Evolutionary conservation across 805 yeast genomes (phyloP).

Genomic region (Schizosaccharomyces lindneri): DNA sequence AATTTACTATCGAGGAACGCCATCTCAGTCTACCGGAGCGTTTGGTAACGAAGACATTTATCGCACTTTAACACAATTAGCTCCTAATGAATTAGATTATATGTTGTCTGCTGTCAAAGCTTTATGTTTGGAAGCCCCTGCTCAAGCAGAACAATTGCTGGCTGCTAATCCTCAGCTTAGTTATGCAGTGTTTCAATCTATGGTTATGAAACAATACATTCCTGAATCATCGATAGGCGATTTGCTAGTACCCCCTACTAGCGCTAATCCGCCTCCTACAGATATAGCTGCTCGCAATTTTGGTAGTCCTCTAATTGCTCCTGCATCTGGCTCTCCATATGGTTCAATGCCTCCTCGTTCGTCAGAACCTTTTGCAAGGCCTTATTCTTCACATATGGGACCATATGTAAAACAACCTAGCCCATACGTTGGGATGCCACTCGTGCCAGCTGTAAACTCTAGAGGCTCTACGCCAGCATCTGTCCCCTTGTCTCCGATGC

Average conservation of each 20-base stretch:
- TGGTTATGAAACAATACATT: slow-evolving; percentile 20
- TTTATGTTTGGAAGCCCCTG: slow-evolving; percentile 32
- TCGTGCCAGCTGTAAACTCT: slow-evolving; percentile 4
- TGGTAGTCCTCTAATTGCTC: no score
- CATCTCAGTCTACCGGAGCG: slow-evolving; percentile 17
- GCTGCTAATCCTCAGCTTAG: slow-evolving; percentile 56
- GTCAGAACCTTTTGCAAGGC: no score
- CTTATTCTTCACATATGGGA: no score
- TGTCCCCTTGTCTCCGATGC: no score
- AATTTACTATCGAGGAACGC: slow-evolving; percentile 15
- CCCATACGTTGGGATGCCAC: not conserved
- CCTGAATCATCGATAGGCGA: not conserved
- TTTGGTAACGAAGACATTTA: slow-evolving; percentile 22
- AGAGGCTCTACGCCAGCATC: not conserved
- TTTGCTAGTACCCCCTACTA: not conserved
- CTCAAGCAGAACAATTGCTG: slow-evolving; percentile 34
- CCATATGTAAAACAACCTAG: no score
- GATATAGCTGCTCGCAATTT: no score
- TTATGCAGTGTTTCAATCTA: slow-evolving; percentile 56
- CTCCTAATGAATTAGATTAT: slow-evolving; percentile 21
- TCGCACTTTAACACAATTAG: slow-evolving; percentile 22
- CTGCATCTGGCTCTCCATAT: no score
- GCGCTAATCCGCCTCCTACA: not conserved
- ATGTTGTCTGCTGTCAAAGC: slow-evolving; percentile 32
- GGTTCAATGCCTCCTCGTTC: no score